Percentiles rank a stretch among this genome's conserved stretches.
These are phyloP conservation scores for Exophiala phaeomuriformis DNA, from an alignment of 2,329 filamentous ascomycete species.

Conservation along the genomic window DNA sequence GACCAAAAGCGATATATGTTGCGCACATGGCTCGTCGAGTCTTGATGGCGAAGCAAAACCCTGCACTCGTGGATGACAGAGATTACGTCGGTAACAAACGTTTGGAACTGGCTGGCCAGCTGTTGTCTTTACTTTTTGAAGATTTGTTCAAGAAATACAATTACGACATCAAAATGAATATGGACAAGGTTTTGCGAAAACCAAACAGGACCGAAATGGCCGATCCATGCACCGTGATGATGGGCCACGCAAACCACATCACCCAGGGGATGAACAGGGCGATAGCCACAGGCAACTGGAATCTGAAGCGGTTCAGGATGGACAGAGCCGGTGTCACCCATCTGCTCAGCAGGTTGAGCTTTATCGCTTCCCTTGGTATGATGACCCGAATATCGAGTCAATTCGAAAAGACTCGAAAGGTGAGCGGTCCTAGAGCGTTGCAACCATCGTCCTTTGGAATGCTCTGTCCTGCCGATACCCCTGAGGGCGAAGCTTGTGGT, in stretches of 20 bases:
- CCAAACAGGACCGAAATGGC: constrained; percentile 81
- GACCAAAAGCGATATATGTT: constrained; percentile 93
- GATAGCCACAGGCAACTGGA: constrained; percentile 98
- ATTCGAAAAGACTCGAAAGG: constrained; percentile 97
- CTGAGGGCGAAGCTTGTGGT: constrained; percentile 96
- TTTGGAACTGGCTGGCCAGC: constrained; percentile 86
- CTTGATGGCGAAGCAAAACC: constrained; percentile 84
- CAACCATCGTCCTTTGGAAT: constrained; percentile 98
- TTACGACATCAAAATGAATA: constrained; percentile 78
- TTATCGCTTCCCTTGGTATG: constrained; percentile 95
- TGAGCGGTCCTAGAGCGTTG: constrained; percentile 87
- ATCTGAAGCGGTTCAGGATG: constrained; percentile 96
- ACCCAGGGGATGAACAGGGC: constrained; percentile 90
- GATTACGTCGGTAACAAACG: constrained; percentile 98
- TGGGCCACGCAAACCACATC: constrained; percentile 76
- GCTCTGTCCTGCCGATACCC: constrained; percentile 94
- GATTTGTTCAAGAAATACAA: constrained; percentile 97
- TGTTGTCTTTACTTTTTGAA: constrained; percentile 88
- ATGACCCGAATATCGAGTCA: constrained; percentile 98
- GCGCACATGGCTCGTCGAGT: constrained; percentile 97
- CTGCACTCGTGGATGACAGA: constrained; percentile 84
- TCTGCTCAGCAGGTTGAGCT: constrained; percentile 88
- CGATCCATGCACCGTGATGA: constrained; percentile 77
- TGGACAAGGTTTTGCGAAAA: constrained; percentile 94
- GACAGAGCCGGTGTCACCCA: constrained; percentile 94